phyloP scores from a whole-genome alignment of 108 stramenopile species.

The Pseudonitzschia multiseries region DNA sequence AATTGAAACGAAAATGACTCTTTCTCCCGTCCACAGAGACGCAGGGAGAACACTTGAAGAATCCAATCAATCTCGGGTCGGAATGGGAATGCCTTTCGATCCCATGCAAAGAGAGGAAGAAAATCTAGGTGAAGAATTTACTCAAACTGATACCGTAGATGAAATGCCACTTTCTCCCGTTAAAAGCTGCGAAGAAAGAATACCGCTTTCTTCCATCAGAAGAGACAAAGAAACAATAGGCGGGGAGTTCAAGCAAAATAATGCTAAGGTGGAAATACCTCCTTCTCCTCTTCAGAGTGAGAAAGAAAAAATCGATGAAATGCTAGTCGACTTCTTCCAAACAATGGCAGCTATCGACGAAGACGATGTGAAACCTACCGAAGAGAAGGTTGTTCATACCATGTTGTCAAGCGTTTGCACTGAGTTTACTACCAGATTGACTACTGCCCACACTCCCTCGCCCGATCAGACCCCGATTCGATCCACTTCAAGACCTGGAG shows the following conservation, averaged over 20 bases:
- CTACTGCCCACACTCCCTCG: background rate
- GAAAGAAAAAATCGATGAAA: slow-evolving; percentile 1
- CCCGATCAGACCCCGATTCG: background rate
- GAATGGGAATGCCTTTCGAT: too few relatives aligned
- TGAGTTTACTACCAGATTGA: too few relatives aligned
- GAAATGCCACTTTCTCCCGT: background rate
- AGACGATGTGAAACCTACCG: background rate
- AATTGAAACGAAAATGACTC: background rate
- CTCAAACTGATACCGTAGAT: background rate
- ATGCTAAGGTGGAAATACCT: background rate
- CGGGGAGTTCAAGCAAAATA: background rate
- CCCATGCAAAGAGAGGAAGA: background rate
- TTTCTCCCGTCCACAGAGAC: background rate
- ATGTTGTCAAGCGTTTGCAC: too few relatives aligned
- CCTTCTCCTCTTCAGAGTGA: slow-evolving; percentile 5
- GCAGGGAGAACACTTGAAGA: too few relatives aligned
- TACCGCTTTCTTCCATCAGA: background rate
- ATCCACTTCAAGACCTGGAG: background rate
- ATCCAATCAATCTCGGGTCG: background rate
- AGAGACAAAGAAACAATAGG: background rate
- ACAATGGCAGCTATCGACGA: slow-evolving; percentile 13
- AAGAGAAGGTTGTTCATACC: background rate
- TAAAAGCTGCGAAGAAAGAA: background rate
- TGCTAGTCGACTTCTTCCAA: slow-evolving; percentile 2
- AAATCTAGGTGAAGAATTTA: background rate